These are phyloP conservation scores for Amphirosellinia nigrospora DNA, from an alignment of 495 filamentous ascomycete genomes.

Conservation along the genomic window DNA sequence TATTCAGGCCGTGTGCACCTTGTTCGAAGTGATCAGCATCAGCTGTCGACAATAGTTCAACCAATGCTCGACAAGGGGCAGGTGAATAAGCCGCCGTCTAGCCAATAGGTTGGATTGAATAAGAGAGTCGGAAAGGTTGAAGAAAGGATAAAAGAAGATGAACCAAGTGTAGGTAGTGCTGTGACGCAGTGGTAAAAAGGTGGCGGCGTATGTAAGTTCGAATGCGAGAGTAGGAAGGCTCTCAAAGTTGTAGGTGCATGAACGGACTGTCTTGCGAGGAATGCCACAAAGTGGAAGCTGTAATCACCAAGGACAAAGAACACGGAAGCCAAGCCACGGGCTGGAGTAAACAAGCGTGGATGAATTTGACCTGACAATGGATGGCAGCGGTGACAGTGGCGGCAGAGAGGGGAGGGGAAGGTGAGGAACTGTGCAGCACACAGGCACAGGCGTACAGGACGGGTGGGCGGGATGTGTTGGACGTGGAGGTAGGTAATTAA, in stretches of 20 bases:
- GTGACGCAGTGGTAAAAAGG: no score
- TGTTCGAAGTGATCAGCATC: neutral
- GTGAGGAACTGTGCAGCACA: neutral
- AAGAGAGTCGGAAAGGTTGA: no score
- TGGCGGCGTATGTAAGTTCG: neutral
- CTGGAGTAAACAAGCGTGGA: neutral
- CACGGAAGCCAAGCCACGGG: conserved; percentile 1
- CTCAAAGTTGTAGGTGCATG: neutral
- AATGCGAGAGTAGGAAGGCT: neutral
- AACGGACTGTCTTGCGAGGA: neutral
- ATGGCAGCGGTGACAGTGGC: neutral
- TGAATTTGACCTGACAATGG: neutral
- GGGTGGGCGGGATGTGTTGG: neutral
- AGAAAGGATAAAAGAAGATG: neutral
- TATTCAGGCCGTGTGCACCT: conserved; percentile 7
- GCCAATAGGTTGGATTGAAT: neutral
- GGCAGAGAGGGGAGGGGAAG: neutral
- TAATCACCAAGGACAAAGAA: neutral
- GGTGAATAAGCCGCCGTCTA: neutral
- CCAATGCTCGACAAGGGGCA: neutral
- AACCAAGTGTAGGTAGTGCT: neutral
- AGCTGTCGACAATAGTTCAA: neutral
- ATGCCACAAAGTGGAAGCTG: neutral
- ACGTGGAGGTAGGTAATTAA: neutral
- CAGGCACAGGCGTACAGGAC: neutral